Percentiles rank a stretch among this genome's conserved stretches.
Evolutionary conservation across 2,329 filamentous ascomycete species (phyloP).

Genomic region (Cryphonectria parasitica): DNA sequence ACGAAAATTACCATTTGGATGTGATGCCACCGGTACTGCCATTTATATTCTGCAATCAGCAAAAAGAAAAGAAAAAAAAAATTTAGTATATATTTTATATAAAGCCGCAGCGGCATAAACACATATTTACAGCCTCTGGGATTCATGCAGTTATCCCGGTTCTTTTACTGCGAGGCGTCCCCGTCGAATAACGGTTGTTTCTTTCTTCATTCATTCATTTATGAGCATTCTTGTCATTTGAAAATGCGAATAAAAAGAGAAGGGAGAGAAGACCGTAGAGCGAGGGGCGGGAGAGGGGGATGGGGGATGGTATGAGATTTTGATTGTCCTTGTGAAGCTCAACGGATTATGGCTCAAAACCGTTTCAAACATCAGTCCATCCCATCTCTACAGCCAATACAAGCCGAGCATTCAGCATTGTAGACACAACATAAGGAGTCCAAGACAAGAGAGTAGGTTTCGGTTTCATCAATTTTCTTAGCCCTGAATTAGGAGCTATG

Average conservation of each 20-base stretch:
- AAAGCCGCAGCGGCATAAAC: neutral
- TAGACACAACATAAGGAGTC: neutral
- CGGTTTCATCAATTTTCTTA: neutral
- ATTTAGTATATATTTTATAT: neutral
- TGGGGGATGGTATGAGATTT: neutral
- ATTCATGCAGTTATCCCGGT: neutral
- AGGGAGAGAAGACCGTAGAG: too few relatives aligned
- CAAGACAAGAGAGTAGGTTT: neutral
- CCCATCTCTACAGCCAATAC: neutral
- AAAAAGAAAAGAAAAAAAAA: too few relatives aligned
- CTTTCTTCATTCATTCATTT: too few relatives aligned
- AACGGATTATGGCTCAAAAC: neutral
- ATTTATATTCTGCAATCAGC: neutral
- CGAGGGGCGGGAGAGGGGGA: too few relatives aligned
- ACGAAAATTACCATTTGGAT: neutral
- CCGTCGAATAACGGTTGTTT: neutral
- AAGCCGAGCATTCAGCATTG: neutral
- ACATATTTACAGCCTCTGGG: neutral
- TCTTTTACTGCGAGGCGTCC: neutral
- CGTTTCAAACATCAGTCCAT: slow-evolving; percentile 12
- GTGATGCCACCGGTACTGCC: neutral
- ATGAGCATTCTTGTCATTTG: neutral
- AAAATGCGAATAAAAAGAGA: neutral
- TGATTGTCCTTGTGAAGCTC: neutral
- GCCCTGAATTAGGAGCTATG: neutral